phyloP scores from a whole-genome alignment of 371 early-diverging fungal species.

The Blakeslea trispora region DNA sequence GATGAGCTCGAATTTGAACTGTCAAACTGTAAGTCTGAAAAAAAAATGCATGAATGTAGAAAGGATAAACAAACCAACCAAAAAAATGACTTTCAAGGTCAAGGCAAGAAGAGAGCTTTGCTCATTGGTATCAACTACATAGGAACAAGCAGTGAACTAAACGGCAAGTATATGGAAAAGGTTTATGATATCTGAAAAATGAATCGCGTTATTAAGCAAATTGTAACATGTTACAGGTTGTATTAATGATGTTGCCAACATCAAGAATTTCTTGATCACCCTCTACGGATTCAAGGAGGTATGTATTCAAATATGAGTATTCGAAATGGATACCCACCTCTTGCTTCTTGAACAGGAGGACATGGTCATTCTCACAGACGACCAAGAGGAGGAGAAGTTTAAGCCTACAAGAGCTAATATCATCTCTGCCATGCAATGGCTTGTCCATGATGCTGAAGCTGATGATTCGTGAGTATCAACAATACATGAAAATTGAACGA shows the following conservation, averaged over 20 bases:
- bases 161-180: conserved; percentile 43
- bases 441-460: conserved; percentile 80
- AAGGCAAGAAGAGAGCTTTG: conserved; percentile 79
- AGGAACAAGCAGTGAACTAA: conserved; percentile 64
- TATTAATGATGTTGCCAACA: conserved; percentile 89
- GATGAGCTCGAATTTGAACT: conserved; percentile 49
- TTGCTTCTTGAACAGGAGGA: conserved; percentile 58
- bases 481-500: background rate
- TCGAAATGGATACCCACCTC: too few species aligned
- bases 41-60: too few species aligned
- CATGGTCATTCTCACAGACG: conserved; percentile 88
- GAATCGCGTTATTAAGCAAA: background rate
- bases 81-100: too few species aligned
- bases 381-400: conserved; percentile 64
- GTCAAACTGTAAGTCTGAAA: conserved; percentile 64
- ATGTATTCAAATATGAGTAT: background rate
- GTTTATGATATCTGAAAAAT: background rate
- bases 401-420: conserved; percentile 87
- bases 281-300: conserved; percentile 68
- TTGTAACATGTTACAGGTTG: conserved; percentile 59
- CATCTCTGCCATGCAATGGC: conserved; percentile 80
- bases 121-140: conserved; percentile 94
- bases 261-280: conserved; percentile 70
- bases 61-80: too few species aligned
- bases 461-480: conserved; percentile 71